Percentiles rank a stretch among this genome's conserved stretches.
Evolutionary conservation across 139 green algal genomes (phyloP).

Genomic region (Monoraphidium neglectum): DNA sequence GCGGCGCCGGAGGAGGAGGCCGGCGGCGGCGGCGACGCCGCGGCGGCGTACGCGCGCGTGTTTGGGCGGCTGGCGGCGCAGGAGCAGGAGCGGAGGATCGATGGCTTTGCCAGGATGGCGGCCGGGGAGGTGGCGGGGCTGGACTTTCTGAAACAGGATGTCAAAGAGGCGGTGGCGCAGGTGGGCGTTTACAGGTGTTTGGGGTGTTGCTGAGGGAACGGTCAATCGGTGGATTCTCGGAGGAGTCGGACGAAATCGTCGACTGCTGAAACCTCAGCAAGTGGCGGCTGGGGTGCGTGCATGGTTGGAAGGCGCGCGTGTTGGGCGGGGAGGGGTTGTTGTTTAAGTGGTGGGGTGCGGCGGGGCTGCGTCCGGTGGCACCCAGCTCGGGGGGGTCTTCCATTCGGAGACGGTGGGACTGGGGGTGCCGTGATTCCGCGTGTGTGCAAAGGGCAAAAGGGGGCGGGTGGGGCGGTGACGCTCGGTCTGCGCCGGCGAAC

Average conservation of each 20-base stretch:
- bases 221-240: background rate
- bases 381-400: too few species aligned
- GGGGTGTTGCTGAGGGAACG: background rate
- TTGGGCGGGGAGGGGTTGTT: background rate
- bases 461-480: too few species aligned
- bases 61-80: constrained; percentile 2
- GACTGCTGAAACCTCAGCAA: too few species aligned
- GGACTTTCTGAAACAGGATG: constrained; percentile 7
- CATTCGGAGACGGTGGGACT: too few species aligned
- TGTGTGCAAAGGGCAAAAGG: too few species aligned
- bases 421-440: too few species aligned
- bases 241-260: background rate
- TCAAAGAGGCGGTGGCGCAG: constrained; percentile 12
- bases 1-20: background rate
- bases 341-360: too few species aligned
- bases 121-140: constrained; percentile 21
- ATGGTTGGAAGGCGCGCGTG: background rate
- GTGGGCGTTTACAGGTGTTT: constrained; percentile 15
- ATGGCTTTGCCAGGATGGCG: constrained; percentile 29
- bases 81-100: constrained; percentile 30
- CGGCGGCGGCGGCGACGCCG: background rate
- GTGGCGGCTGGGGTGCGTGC: background rate
- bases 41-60: constrained; percentile 17
- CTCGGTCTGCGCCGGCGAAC: too few species aligned
- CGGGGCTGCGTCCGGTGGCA: too few species aligned